A percentile compares a stretch with the other conserved stretches of the same genome.
Evolutionary conservation across 2,329 filamentous ascomycete species (phyloP).

Genomic region (Chrysosporium queenslandicum): DNA sequence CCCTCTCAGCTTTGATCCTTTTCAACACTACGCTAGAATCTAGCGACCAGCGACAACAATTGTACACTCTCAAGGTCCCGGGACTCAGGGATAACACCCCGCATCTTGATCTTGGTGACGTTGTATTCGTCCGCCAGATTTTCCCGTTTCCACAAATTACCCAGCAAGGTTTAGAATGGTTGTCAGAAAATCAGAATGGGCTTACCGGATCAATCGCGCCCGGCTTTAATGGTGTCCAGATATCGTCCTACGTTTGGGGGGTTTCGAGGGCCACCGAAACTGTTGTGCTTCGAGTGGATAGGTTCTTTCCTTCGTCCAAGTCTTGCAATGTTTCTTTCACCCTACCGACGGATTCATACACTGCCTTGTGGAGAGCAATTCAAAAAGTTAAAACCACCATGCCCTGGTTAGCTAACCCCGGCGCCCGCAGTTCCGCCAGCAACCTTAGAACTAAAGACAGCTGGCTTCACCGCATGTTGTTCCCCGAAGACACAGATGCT

Average conservation of each 20-base stretch:
- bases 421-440: slow-evolving; percentile 38
- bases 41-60: slow-evolving; percentile 10
- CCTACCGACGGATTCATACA: slow-evolving; percentile 16
- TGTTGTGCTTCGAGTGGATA: slow-evolving; percentile 19
- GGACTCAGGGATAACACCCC: slow-evolving; percentile 22
- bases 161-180: slow-evolving; percentile 17
- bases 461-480: slow-evolving; percentile 34
- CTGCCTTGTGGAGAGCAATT: slow-evolving; percentile 20
- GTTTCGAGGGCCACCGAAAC: slow-evolving; percentile 18
- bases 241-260: slow-evolving; percentile 21
- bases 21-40: slow-evolving; percentile 18
- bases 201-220: slow-evolving; percentile 18
- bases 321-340: slow-evolving; percentile 21
- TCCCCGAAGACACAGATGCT: slow-evolving; percentile 33
- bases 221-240: slow-evolving; percentile 22
- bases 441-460: slow-evolving; percentile 9
- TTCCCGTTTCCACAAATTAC: slow-evolving; percentile 18
- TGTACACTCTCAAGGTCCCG: slow-evolving; percentile 21
- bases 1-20: slow-evolving; percentile 17
- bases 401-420: slow-evolving; percentile 44
- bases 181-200: slow-evolving; percentile 15
- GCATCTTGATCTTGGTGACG: slow-evolving; percentile 21
- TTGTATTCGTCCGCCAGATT: slow-evolving; percentile 21
- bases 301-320: slow-evolving; percentile 11
- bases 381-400: slow-evolving; percentile 24